Evolutionary conservation across 768 basidiomycete genomes (phyloP), one percentile per base, ranked within the genome.

Genomic region (Tulasnella sp.): DNA sequence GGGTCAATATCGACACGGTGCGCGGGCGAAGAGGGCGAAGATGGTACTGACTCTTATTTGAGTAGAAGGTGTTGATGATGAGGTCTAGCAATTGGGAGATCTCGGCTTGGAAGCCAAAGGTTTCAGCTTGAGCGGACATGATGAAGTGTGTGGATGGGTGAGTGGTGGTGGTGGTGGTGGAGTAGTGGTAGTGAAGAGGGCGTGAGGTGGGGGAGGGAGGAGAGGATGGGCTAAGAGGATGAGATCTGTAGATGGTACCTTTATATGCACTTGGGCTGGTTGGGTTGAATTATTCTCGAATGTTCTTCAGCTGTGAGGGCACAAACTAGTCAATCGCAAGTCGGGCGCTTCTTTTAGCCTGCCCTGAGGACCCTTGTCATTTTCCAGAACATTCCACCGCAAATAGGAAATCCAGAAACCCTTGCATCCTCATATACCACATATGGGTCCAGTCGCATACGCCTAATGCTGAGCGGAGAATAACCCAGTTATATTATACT

Each of bases 31-130:
- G 39, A 3, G 56, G 44, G 38, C 21, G 44, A 56, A 18, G n/a
- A 36, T 73, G 18, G 21, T 44, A 76, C 77, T 38, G 38, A 78
- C 77, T 78, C 90, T 99, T 99, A 92, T 99, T 98, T 81, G 96
- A 98, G 92, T 99, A 99, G 92, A 99, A 99, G 81, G 97, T 98
- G 90, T 98, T 98, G 91, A 99, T 98, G 89, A 99, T 99, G 85
- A 99, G 88, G 89, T 99, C 97, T 82, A 99, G 90, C 84, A 98
- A 90, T 88, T 99, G 98, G 86, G 93, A 94, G 92, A 99, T 99
- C 91, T 99, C 97, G 86, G 97, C 97, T 87, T 98, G 96, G 92
- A 97, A 97, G 86, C 94, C 94, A 87, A 96, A 96, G 88, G 91
- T 92, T 88, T 96, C 94, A 36, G 82, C 68, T 31, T 31, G 36